A percentile compares a stretch with the other conserved stretches of the same genome.
phyloP scores from a whole-genome alignment of 2,329 filamentous ascomycete species.

The Penicillium verrucosum region DNA sequence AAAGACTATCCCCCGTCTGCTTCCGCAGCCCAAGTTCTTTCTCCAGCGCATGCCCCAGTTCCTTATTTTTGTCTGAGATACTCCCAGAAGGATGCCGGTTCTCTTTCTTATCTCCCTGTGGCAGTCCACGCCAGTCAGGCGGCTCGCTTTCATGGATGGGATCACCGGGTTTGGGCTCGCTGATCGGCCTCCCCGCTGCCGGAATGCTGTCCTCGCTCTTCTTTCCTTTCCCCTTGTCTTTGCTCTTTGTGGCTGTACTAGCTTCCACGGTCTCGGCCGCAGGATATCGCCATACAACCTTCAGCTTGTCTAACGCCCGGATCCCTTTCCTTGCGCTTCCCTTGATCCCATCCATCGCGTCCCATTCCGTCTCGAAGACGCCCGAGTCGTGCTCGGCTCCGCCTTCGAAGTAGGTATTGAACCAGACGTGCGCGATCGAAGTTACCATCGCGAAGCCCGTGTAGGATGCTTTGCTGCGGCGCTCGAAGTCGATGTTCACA shows the following conservation, averaged over 20 bases:
- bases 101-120: constrained; percentile 30
- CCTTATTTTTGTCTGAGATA: constrained; percentile 4
- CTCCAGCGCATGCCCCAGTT: constrained; percentile 15
- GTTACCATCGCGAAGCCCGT: constrained; percentile 84
- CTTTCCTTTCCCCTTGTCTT: constrained; percentile 7
- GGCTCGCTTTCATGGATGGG: constrained; percentile 66
- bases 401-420: constrained; percentile 92
- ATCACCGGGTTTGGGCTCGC: constrained; percentile 64
- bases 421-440: constrained; percentile 92
- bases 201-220: constrained; percentile 24
- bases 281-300: constrained; percentile 74
- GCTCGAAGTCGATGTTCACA: constrained; percentile 85
- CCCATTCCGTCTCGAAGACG: constrained; percentile 69
- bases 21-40: constrained; percentile 68
- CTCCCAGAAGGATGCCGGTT: constrained; percentile 5
- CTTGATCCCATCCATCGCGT: constrained; percentile 89
- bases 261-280: constrained; percentile 13
- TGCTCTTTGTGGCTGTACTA: background rate
- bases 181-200: constrained; percentile 48
- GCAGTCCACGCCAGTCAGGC: constrained; percentile 69
- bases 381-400: constrained; percentile 67
- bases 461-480: constrained; percentile 75
- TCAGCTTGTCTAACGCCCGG: constrained; percentile 73
- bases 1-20: constrained; percentile 64
- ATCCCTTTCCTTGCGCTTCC: constrained; percentile 80